Evolutionary conservation across 805 yeast genomes (phyloP).

Genomic region (Teunomyces funiuensis): DNA sequence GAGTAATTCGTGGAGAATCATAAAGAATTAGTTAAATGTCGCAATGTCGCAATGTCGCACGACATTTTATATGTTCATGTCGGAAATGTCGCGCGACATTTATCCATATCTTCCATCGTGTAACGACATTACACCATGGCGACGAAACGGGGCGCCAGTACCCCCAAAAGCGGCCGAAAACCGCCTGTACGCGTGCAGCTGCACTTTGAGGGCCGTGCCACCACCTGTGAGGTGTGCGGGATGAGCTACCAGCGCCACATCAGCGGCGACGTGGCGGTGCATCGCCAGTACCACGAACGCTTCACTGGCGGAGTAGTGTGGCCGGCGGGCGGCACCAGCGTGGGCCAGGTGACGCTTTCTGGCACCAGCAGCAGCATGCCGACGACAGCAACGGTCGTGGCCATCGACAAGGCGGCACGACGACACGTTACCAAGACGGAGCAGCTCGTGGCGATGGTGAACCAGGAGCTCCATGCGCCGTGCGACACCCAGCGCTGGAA

Average conservation of each 20-base stretch:
- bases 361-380: not conserved
- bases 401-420: conserved; percentile 10
- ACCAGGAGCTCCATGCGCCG: conserved; percentile 60
- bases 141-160: not conserved
- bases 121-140: too few species aligned
- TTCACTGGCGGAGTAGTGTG: conserved; percentile 53
- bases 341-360: conserved; percentile 3
- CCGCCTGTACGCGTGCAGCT: not conserved
- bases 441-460: conserved; percentile 50
- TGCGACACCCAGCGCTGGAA: conserved; percentile 34
- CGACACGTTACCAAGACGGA: conserved; percentile 21
- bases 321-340: conserved; percentile 24
- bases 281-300: conserved; percentile 50
- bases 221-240: conserved; percentile 50
- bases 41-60: too few species aligned
- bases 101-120: too few species aligned
- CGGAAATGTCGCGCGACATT: too few species aligned
- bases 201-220: conserved; percentile 1
- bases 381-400: conserved; percentile 7
- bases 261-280: conserved; percentile 45
- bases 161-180: not conserved
- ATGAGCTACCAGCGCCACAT: conserved; percentile 51
- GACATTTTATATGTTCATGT: too few species aligned
- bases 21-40: too few species aligned
- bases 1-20: not conserved